Conservation (phyloP, 1,284 basidiomycete genomes). For the Stygiomarasmius scandens region DNA sequence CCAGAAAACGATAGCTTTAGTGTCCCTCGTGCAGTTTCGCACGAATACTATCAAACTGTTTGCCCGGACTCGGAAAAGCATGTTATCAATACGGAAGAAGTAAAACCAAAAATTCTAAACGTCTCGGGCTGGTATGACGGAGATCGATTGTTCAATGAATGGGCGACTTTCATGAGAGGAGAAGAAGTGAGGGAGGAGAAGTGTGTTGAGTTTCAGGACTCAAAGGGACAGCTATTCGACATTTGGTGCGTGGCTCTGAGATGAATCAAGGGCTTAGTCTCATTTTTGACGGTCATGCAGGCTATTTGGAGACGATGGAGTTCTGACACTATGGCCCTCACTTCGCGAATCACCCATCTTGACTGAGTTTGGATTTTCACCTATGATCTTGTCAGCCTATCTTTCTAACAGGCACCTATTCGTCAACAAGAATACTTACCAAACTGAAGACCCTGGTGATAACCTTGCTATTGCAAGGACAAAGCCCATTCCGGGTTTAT, state of each 20-base stretch:
- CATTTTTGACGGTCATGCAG: no score
- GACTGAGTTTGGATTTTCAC: slow-evolving; percentile 47
- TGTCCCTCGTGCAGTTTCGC: slow-evolving; percentile 43
- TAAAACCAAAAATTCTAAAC: slow-evolving; percentile 27
- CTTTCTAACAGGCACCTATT: slow-evolving; percentile 38
- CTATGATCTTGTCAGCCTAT: slow-evolving; percentile 42
- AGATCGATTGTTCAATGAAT: slow-evolving; percentile 36
- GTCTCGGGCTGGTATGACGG: slow-evolving; percentile 31
- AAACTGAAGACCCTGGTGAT: no score
- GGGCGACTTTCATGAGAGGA: slow-evolving; percentile 42
- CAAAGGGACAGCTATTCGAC: slow-evolving; percentile 44
- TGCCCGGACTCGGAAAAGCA: slow-evolving; percentile 46
- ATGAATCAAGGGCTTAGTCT: no score
- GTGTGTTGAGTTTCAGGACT: no score
- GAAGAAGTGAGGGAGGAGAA: no score
- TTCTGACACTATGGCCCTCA: slow-evolving; percentile 45
- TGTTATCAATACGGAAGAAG: slow-evolving; percentile 21
- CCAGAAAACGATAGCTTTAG: no score
- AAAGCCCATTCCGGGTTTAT: slow-evolving; percentile 40
- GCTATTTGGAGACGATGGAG: slow-evolving; percentile 43
- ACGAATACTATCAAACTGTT: slow-evolving; percentile 40
- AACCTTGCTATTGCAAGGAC: no score
- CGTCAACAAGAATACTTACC: slow-evolving; percentile 2
- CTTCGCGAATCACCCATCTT: slow-evolving; percentile 48
- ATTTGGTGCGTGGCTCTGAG: slow-evolving; percentile 39